These are phyloP conservation scores for Streptanthus diversifolius DNA, from an alignment of 345 rosid species.

Conservation along the genomic window DNA sequence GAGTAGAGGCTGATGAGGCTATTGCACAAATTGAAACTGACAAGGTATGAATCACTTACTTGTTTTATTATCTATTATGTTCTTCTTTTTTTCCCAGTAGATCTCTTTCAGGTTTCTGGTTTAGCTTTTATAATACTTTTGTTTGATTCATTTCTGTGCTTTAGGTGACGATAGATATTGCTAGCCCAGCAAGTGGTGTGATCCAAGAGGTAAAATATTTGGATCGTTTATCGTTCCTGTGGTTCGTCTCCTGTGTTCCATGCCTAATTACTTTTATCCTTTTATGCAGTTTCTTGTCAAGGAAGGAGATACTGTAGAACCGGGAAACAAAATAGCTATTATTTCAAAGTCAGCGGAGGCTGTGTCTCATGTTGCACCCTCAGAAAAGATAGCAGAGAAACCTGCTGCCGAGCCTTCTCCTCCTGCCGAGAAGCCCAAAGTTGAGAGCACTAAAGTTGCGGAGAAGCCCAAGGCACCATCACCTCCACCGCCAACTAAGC, in stretches of 20 bases:
- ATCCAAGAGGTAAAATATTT: conserved; percentile 54
- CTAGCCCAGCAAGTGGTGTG: conserved; percentile 85
- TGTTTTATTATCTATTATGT: neutral
- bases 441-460: conserved; percentile 40
- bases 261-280: neutral
- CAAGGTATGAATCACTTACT: conserved; percentile 48
- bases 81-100: neutral
- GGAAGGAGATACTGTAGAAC: conserved; percentile 98
- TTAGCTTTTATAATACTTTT: conserved; percentile 13
- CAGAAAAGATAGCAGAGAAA: conserved; percentile 51
- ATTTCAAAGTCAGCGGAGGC: conserved; percentile 87
- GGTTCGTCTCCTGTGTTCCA: neutral
- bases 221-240: neutral
- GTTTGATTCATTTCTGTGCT: conserved; percentile 7
- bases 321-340: conserved; percentile 78
- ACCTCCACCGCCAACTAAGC: conserved; percentile 60
- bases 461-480: conserved; percentile 56
- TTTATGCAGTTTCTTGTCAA: conserved; percentile 64
- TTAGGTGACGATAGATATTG: conserved; percentile 82
- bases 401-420: conserved; percentile 56
- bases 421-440: conserved; percentile 50
- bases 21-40: conserved; percentile 98
- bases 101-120: neutral
- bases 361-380: conserved; percentile 72
- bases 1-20: conserved; percentile 79